A percentile compares a stretch with the other conserved stretches of the same genome.
Conservation (phyloP, 116 monocot genomes). For the Posidonia oceanica region DNA sequence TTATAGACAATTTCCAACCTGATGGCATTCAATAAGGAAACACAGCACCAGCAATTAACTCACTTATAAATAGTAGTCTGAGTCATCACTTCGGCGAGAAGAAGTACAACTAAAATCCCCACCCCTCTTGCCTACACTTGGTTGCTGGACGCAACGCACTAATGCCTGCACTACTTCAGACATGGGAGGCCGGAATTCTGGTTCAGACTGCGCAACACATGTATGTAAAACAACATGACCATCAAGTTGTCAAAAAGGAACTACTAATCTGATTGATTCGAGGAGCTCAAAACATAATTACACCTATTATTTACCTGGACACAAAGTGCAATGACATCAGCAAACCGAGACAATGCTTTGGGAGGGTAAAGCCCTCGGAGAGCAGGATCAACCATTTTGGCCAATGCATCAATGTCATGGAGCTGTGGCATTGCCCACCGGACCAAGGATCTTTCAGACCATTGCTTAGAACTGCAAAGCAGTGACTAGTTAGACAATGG, state of each 20-base stretch:
- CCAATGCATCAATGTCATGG: conserved; percentile 68
- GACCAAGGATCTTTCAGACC: conserved; percentile 58
- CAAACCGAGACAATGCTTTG: conserved; percentile 82
- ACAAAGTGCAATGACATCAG: conserved; percentile 84
- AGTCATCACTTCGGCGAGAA: conserved; percentile 53
- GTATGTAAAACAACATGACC: too few relatives aligned
- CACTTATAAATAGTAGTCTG: conserved; percentile 28
- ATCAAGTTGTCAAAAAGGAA: too few relatives aligned
- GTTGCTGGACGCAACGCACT: conserved; percentile 42
- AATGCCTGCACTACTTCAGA: conserved; percentile 91
- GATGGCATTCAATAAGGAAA: too few relatives aligned
- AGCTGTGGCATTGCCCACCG: conserved; percentile 73
- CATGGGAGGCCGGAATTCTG: conserved; percentile 81
- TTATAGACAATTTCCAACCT: too few relatives aligned
- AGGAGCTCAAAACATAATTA: too few relatives aligned
- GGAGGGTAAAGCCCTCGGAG: conserved; percentile 90
- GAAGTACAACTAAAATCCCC: not conserved
- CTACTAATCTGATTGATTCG: too few relatives aligned
- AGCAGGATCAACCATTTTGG: conserved; percentile 83
- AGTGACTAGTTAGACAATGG: too few relatives aligned
- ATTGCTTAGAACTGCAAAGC: conserved; percentile 57
- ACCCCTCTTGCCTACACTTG: conserved; percentile 19
- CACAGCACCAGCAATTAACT: too few relatives aligned
- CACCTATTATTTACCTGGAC: conserved; percentile 50
- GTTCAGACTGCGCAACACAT: conserved; percentile 51